phyloP scores from a whole-genome alignment of 208 protist genomes.

The Crithidia brevicula region DNA sequence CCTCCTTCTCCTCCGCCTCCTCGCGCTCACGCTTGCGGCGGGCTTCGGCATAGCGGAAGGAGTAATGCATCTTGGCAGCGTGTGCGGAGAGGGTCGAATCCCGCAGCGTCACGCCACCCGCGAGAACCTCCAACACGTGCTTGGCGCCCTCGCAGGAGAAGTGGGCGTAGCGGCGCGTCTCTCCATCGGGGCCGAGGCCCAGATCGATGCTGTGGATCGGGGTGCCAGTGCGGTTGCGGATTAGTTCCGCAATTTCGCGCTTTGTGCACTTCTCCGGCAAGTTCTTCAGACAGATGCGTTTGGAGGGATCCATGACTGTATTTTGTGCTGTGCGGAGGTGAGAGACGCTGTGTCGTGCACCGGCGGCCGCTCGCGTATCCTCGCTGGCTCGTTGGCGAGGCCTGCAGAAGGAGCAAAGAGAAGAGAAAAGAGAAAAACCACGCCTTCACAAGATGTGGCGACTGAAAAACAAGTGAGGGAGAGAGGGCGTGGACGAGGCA shows the following conservation, averaged over 20 bases:
- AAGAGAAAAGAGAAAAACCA: too few relatives aligned
- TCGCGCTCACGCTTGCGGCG: constrained; percentile 71
- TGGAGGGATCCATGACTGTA: constrained; percentile 78
- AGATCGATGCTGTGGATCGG: constrained; percentile 89
- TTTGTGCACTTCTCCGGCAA: constrained; percentile 82
- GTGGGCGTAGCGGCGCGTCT: constrained; percentile 77
- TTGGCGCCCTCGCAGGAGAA: constrained; percentile 87
- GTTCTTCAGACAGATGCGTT: constrained; percentile 88
- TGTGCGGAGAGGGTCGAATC: constrained; percentile 48
- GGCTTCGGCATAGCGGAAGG: constrained; percentile 67
- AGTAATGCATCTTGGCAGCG: constrained; percentile 72
- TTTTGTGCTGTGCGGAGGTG: too few relatives aligned
- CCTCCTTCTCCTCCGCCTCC: constrained; percentile 53
- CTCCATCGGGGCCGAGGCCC: constrained; percentile 59
- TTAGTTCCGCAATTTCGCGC: constrained; percentile 81
- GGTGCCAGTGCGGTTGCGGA: constrained; percentile 77
- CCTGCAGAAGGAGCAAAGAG: too few relatives aligned
- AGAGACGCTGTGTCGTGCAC: too few relatives aligned
- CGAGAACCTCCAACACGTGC: constrained; percentile 74
- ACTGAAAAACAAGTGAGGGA: too few relatives aligned
- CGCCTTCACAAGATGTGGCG: too few relatives aligned
- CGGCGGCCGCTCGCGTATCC: too few relatives aligned
- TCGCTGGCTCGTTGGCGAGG: too few relatives aligned
- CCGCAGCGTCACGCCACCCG: constrained; percentile 41
- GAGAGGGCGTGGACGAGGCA: too few relatives aligned